A percentile compares a stretch with the other conserved stretches of the same genome.
phyloP scores from a whole-genome alignment of 2,329 filamentous ascomycete species.

The Hymenoscyphus fructigenus region DNA sequence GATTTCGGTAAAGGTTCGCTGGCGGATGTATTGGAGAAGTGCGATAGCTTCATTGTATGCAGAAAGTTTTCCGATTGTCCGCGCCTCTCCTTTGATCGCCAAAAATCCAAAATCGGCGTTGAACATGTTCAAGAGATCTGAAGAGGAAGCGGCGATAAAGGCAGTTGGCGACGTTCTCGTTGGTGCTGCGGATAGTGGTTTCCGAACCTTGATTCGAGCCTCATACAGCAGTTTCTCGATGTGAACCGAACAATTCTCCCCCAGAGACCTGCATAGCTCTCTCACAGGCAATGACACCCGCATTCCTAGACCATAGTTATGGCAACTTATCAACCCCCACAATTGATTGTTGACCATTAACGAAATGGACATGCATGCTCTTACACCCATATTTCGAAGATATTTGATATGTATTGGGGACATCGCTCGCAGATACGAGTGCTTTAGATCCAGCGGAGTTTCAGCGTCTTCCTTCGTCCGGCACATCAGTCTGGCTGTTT shows the following conservation, averaged over 20 bases:
- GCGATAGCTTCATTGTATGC: constrained; percentile 27
- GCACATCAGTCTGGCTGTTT: constrained; percentile 77
- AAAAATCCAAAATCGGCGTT: constrained; percentile 27
- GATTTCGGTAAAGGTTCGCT: constrained; percentile 17
- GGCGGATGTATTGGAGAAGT: constrained; percentile 25
- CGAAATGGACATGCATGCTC: constrained; percentile 89
- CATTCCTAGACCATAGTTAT: constrained; percentile 78
- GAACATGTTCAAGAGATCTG: constrained; percentile 26
- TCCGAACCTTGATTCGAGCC: constrained; percentile 21
- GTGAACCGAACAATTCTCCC: constrained; percentile 24
- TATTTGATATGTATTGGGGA: constrained; percentile 88
- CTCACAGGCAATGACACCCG: constrained; percentile 85
- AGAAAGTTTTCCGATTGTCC: constrained; percentile 25
- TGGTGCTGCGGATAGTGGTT: constrained; percentile 16
- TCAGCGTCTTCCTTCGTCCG: constrained; percentile 70
- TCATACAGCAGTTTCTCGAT: constrained; percentile 27
- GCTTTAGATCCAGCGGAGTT: constrained; percentile 74
- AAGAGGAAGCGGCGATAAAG: constrained; percentile 25
- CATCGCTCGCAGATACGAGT: constrained; percentile 82
- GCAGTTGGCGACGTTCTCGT: constrained; percentile 22
- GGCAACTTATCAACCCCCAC: constrained; percentile 84
- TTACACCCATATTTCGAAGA: constrained; percentile 79
- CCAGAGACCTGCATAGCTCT: constrained; percentile 84
- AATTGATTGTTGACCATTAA: constrained; percentile 80
- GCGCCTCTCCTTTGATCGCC: constrained; percentile 25